phyloP scores from a whole-genome alignment of 2,329 filamentous ascomycete genomes.

The Pleomassaria siparia region DNA sequence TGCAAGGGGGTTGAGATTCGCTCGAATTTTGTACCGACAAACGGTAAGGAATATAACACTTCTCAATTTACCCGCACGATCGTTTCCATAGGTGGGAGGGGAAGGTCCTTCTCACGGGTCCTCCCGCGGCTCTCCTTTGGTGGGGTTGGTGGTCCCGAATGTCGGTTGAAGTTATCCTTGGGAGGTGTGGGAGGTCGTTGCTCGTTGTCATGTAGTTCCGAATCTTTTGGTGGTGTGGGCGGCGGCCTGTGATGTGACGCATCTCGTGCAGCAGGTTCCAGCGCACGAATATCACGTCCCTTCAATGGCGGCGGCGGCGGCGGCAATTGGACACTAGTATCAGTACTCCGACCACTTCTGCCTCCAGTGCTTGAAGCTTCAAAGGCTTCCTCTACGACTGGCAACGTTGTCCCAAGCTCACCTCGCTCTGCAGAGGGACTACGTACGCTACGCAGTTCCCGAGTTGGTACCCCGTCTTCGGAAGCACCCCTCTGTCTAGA shows the following conservation, averaged over 20 bases:
- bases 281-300: constrained; percentile 16
- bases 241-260: constrained; percentile 40
- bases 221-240: constrained; percentile 49
- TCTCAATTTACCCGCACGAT: constrained; percentile 34
- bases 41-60: not conserved
- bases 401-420: constrained; percentile 63
- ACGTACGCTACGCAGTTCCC: constrained; percentile 59
- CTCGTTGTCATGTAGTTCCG: constrained; percentile 24
- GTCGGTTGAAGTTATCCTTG: constrained; percentile 33
- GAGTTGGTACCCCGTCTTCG: constrained; percentile 63
- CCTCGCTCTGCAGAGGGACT: constrained; percentile 60
- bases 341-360: constrained; percentile 51
- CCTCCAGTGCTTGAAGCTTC: constrained; percentile 70
- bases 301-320: constrained; percentile 27
- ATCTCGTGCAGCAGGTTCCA: constrained; percentile 24
- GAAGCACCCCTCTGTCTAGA: constrained; percentile 51
- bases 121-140: constrained; percentile 40
- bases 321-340: constrained; percentile 18
- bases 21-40: not conserved
- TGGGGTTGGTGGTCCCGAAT: constrained; percentile 42
- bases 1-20: not conserved
- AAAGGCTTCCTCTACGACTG: constrained; percentile 87
- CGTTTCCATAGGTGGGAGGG: constrained; percentile 37
- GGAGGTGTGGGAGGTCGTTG: constrained; percentile 41
- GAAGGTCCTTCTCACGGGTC: constrained; percentile 39